Evolutionary conservation across 352 stramenopile genomes (phyloP).

Genomic region (Globisporangium spiculum): DNA sequence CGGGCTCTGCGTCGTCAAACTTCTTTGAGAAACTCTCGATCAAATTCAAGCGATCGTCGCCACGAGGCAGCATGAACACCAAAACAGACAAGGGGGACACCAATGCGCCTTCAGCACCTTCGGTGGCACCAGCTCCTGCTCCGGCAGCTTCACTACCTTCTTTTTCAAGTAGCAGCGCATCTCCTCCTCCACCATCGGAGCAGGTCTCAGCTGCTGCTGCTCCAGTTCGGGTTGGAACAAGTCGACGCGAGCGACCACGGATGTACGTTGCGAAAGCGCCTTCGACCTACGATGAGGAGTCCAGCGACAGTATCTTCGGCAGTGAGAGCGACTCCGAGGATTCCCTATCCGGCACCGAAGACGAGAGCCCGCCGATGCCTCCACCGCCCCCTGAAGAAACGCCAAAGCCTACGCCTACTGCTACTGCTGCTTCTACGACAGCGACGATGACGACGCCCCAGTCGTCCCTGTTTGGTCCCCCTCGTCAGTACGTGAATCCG

Average conservation of each 20-base stretch:
- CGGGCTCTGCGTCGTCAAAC: constrained; percentile 49
- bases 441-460: constrained; percentile 3
- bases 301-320: constrained; percentile 85
- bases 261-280: constrained; percentile 78
- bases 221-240: constrained; percentile 24
- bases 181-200: constrained; percentile 5
- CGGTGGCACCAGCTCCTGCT: not conserved
- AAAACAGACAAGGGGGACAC: constrained; percentile 25
- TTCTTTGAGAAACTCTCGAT: constrained; percentile 86
- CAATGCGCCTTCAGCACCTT: constrained; percentile 5
- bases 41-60: constrained; percentile 78
- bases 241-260: constrained; percentile 53
- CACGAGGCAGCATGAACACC: constrained; percentile 23
- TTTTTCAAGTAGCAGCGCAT: constrained; percentile 1
- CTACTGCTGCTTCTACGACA: constrained; percentile 2
- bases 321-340: constrained; percentile 65
- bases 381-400: constrained; percentile 25
- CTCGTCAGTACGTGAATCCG: constrained; percentile 24
- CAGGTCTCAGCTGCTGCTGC: constrained; percentile 10
- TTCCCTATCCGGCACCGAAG: constrained; percentile 43
- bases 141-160: not conserved
- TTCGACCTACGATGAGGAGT: constrained; percentile 74
- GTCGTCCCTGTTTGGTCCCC: constrained; percentile 15
- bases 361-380: constrained; percentile 34
- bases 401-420: constrained; percentile 22